A percentile compares a stretch with the other conserved stretches of the same genome.
These are phyloP conservation scores for Camellia oleifera DNA, from an alignment of 179 eudicot species.

Conservation along the genomic window DNA sequence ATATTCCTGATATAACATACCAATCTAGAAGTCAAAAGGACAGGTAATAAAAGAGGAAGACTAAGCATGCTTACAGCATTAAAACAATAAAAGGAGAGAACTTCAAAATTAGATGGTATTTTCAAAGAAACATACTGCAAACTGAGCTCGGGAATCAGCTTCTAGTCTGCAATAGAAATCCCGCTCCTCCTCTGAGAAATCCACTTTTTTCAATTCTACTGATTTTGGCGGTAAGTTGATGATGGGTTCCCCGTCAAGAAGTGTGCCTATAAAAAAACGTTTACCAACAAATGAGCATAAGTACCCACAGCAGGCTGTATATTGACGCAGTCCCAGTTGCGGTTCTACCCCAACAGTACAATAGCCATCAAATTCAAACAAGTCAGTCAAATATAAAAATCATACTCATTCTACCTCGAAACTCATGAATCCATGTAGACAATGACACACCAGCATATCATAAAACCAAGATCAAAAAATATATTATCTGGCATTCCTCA, in stretches of 20 bases:
- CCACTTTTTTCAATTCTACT: slow-evolving; percentile 74
- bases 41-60: neutral
- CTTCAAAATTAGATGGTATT: neutral
- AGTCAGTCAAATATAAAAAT: neutral
- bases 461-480: neutral
- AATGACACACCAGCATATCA: neutral
- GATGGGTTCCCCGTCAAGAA: slow-evolving; percentile 92
- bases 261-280: slow-evolving; percentile 52
- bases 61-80: neutral
- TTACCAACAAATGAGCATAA: slow-evolving; percentile 15
- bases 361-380: neutral
- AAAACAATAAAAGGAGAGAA: neutral
- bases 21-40: slow-evolving; percentile 10
- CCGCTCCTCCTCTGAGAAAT: slow-evolving; percentile 75
- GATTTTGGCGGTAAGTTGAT: slow-evolving; percentile 81
- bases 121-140: slow-evolving; percentile 57
- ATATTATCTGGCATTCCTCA: neutral
- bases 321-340: neutral
- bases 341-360: neutral
- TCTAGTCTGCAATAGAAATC: slow-evolving; percentile 84
- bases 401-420: neutral
- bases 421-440: neutral
- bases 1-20: slow-evolving; percentile 59
- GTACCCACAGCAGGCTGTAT: neutral
- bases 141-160: slow-evolving; percentile 93